A percentile compares a stretch with the other conserved stretches of the same genome.
These are phyloP conservation scores for Gossypium thurberi DNA, from an alignment of 345 rosid genomes.

Conservation along the genomic window DNA sequence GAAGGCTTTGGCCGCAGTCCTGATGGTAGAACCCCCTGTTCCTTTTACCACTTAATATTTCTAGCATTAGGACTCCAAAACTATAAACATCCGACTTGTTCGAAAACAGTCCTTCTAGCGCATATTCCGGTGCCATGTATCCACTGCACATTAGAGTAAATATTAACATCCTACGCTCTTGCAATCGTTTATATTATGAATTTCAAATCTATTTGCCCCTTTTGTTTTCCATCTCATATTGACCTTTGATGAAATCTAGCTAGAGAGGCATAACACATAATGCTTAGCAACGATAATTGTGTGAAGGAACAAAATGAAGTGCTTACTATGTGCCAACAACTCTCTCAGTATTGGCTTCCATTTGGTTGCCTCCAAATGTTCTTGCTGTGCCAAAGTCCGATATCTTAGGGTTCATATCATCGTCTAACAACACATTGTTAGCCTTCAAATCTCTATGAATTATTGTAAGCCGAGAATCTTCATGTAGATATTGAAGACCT, in stretches of 20 bases:
- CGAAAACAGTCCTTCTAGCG: constrained; percentile 36
- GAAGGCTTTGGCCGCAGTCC: constrained; percentile 27
- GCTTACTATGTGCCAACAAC: constrained; percentile 53
- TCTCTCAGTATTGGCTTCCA: constrained; percentile 44
- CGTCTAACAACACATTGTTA: constrained; percentile 45
- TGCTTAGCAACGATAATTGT: not conserved
- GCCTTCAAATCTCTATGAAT: constrained; percentile 44
- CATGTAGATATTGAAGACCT: constrained; percentile 44
- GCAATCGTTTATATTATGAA: not conserved
- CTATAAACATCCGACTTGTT: constrained; percentile 46
- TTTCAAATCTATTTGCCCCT: not conserved
- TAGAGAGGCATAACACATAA: not conserved
- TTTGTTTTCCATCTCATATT: not conserved
- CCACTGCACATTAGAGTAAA: constrained; percentile 26
- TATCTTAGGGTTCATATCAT: constrained; percentile 43
- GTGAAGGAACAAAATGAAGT: not conserved
- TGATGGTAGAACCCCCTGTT: constrained; percentile 25
- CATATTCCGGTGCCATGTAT: constrained; percentile 56
- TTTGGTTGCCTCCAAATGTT: constrained; percentile 44
- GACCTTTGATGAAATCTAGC: not conserved
- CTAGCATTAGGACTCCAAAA: constrained; percentile 36
- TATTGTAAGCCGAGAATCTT: constrained; percentile 51
- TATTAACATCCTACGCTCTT: not conserved
- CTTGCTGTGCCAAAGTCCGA: constrained; percentile 55
- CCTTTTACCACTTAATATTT: constrained; percentile 41